Evolutionary conservation across 2,329 filamentous ascomycete genomes (phyloP).

Genomic region (Cordyceps fumosorosea): DNA sequence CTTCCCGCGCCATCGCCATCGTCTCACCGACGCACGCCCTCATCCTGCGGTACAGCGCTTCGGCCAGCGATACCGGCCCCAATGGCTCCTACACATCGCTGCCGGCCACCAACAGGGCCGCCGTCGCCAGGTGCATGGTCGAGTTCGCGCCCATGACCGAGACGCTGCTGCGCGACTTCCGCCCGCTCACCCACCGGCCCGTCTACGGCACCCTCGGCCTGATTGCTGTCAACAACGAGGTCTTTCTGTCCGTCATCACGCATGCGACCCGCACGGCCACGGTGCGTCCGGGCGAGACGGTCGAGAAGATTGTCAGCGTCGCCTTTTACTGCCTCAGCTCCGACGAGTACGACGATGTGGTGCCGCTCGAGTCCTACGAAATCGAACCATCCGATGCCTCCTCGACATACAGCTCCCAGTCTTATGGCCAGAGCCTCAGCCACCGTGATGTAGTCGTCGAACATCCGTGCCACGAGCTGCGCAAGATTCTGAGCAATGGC

Average conservation of each 20-base stretch:
- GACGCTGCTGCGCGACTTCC: slow-evolving; percentile 68
- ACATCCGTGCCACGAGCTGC: slow-evolving; percentile 83
- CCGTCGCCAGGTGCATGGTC: slow-evolving; percentile 69
- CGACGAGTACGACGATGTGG: slow-evolving; percentile 75
- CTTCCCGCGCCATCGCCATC: slow-evolving; percentile 81
- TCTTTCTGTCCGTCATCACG: slow-evolving; percentile 87
- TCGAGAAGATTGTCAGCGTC: slow-evolving; percentile 79
- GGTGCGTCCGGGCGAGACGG: slow-evolving; percentile 78
- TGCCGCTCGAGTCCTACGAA: slow-evolving; percentile 47
- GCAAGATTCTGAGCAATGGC: slow-evolving; percentile 86
- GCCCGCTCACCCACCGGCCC: slow-evolving; percentile 63
- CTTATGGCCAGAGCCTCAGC: slow-evolving; percentile 41
- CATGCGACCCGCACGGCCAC: slow-evolving; percentile 71
- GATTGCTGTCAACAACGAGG: slow-evolving; percentile 74
- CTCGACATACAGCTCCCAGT: slow-evolving; percentile 38
- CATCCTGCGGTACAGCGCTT: slow-evolving; percentile 72
- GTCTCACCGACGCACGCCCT: slow-evolving; percentile 73
- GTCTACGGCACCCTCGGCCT: slow-evolving; percentile 84
- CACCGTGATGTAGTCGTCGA: slow-evolving; percentile 66
- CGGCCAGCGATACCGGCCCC: slow-evolving; percentile 50
- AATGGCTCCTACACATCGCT: slow-evolving; percentile 54
- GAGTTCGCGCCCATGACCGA: slow-evolving; percentile 66
- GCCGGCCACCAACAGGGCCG: slow-evolving; percentile 36
- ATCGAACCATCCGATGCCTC: slow-evolving; percentile 40
- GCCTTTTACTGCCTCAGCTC: slow-evolving; percentile 92